Evolutionary conservation across 139 green algal species (phyloP), one percentile per base, ranked within the genome.

Genomic region (Micromonas pusilla): DNA sequence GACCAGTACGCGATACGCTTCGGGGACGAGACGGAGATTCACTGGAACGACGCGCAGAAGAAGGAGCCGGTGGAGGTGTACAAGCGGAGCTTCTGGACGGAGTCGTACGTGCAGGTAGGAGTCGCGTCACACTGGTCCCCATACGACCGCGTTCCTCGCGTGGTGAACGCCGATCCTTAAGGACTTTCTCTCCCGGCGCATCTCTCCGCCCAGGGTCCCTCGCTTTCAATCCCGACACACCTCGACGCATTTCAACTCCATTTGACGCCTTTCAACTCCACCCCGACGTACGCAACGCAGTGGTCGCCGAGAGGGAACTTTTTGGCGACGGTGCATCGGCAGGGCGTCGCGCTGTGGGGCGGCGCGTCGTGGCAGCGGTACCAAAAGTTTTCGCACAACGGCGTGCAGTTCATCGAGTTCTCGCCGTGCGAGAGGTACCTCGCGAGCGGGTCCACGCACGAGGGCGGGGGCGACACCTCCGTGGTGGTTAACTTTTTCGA

Each of bases 1-100:
- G 95, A 99, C 81, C 95, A 99, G 89, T 98, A 97, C 82, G 86
- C 89, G 21, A 87, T 96, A 25, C 86, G 93, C 32, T 92, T 91
- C 78, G 87, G 86, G 31, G 91, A 95, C 71, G 88, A 95, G 66
- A 95, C 93, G 2, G 86, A 92, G 79, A 82, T 95, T 19, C 82
- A 84, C 72, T 96, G 89, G 89, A 95, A 96, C 78, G 91, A 96
- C 73, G 70, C 84, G 54, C 71, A 83, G 52, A 67, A 75, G 34
- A 76, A 80, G 38, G 79, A 72, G 30, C 77, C 76, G 39, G 72
- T 74, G 34, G 85, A 88, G 21, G 77, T 84, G 30, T 85, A 87
- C 77, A 66, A 63, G 31, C 68, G 83, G 23, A 62, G 30, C 28
- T 92, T 90, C 84, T 97, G 93, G 93, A 97, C 93, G 23, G 93